Percentiles rank a stretch among this genome's conserved stretches.
These are phyloP conservation scores for Lagerstroemia speciosa DNA, from an alignment of 345 rosid genomes.

Conservation along the genomic window DNA sequence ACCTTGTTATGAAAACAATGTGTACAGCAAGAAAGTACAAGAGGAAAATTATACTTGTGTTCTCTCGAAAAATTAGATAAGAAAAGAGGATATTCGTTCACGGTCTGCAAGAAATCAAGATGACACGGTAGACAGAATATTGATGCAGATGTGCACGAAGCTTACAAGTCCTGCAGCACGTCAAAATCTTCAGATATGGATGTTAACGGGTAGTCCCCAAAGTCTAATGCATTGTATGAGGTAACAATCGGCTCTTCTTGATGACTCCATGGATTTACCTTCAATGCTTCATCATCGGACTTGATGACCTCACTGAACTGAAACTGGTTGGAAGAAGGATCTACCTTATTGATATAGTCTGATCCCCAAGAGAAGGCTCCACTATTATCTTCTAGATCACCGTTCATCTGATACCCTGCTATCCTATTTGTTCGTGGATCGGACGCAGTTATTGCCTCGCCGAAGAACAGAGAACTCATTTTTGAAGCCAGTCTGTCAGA, in stretches of 20 bases:
- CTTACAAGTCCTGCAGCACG: constrained; percentile 34
- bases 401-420: constrained; percentile 26
- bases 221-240: constrained; percentile 27
- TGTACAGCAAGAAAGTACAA: too few relatives aligned
- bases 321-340: background rate
- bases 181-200: constrained; percentile 25
- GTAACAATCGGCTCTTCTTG: constrained; percentile 19
- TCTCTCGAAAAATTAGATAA: too few relatives aligned
- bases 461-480: constrained; percentile 26
- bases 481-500: constrained; percentile 32
- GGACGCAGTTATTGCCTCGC: constrained; percentile 14
- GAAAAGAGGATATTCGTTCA: too few relatives aligned
- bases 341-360: background rate
- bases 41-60: too few relatives aligned
- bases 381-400: constrained; percentile 24
- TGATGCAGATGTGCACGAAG: background rate
- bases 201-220: constrained; percentile 36
- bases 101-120: background rate
- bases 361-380: constrained; percentile 3
- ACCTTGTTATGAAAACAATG: too few relatives aligned
- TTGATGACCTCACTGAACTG: constrained; percentile 13
- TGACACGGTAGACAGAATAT: background rate
- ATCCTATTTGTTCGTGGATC: background rate
- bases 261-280: constrained; percentile 28
- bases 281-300: constrained; percentile 30